These are phyloP conservation scores for Breviolum minutum DNA, from an alignment of 73 alveolate genomes.

Conservation along the genomic window DNA sequence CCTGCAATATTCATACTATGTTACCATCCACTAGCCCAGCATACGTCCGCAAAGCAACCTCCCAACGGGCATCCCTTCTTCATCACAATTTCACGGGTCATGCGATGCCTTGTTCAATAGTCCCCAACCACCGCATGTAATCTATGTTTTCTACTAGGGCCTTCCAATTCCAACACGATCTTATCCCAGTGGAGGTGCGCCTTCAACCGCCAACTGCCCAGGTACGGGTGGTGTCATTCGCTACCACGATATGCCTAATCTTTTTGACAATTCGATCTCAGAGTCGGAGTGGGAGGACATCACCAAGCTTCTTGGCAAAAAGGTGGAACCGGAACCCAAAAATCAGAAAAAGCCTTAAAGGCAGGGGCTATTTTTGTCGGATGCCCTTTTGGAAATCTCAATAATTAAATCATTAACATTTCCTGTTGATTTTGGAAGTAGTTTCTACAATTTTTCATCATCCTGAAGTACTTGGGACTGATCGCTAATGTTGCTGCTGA, in stretches of 20 bases:
- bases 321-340: background rate
- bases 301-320: background rate
- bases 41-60: too few relatives aligned
- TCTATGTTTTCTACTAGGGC: too few relatives aligned
- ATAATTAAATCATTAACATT: background rate
- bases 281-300: slow-evolving; percentile 90
- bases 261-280: slow-evolving; percentile 18
- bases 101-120: too few relatives aligned
- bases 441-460: background rate
- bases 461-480: background rate
- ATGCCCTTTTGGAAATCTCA: too few relatives aligned
- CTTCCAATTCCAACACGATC: background rate
- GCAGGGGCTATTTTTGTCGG: background rate
- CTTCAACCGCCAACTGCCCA: background rate
- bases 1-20: too few relatives aligned
- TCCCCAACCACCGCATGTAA: too few relatives aligned
- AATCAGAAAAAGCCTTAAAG: background rate
- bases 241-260: slow-evolving; percentile 51
- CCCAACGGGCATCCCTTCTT: too few relatives aligned
- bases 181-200: background rate
- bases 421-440: background rate
- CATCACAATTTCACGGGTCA: too few relatives aligned
- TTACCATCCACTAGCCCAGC: too few relatives aligned
- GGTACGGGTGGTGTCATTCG: slow-evolving; percentile 58
- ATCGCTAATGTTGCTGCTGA: background rate